phyloP scores from a whole-genome alignment of 176 grass and related monocot species.

The Triticum turgidum region DNA sequence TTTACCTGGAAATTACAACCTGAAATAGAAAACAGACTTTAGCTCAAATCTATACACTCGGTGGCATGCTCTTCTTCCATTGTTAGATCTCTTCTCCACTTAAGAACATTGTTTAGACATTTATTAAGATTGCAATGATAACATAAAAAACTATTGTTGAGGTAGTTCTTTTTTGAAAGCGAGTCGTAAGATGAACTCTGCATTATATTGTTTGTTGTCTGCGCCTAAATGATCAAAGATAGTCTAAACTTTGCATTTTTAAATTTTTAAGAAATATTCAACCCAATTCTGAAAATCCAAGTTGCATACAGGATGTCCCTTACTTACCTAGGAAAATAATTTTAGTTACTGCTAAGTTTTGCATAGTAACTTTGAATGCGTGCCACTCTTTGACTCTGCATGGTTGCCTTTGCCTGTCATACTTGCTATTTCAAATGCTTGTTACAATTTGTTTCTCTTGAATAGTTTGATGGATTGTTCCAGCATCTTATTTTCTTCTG shows the following conservation, averaged over 20 bases:
- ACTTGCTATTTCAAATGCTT: not conserved
- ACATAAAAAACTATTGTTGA: constrained; percentile 14
- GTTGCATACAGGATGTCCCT: not conserved
- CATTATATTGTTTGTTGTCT: not conserved
- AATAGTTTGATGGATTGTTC: constrained; percentile 10
- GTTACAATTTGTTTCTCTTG: not conserved
- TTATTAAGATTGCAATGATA: not conserved
- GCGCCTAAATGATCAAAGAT: not conserved
- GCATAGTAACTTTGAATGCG: not conserved
- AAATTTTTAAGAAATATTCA: not conserved
- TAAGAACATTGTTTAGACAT: constrained; percentile 8
- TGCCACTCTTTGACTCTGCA: not conserved
- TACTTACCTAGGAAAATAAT: not conserved
- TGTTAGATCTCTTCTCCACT: constrained; percentile 5
- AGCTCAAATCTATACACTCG: not conserved
- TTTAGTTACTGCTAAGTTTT: not conserved
- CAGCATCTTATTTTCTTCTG: constrained; percentile 8
- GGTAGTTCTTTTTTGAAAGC: not conserved
- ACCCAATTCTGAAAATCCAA: not conserved
- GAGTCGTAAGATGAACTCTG: not conserved
- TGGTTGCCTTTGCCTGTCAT: too few species aligned
- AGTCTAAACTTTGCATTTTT: not conserved
- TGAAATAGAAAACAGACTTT: not conserved
- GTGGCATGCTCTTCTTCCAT: not conserved
- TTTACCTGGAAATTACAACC: constrained; percentile 3